Conservation (phyloP, 163 green algal genomes). For the Chloromonas sp. region DNA sequence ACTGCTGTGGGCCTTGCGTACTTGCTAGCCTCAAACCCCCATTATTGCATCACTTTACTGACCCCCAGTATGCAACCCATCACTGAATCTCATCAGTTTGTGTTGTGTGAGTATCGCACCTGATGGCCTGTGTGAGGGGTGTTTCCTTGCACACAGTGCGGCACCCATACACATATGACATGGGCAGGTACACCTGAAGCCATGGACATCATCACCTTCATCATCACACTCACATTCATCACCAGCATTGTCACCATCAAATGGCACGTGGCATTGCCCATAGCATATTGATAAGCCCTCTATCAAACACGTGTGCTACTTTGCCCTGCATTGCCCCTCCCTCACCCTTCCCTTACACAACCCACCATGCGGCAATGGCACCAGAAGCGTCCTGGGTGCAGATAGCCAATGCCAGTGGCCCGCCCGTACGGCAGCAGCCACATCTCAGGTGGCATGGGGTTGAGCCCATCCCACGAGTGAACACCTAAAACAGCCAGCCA, state of each 20-base stretch:
- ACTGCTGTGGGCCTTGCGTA: background rate
- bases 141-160: conserved; percentile 58
- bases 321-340: too few species aligned
- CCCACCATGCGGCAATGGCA: conserved; percentile 96
- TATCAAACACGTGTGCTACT: too few species aligned
- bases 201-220: background rate
- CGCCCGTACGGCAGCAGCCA: conserved; percentile 91
- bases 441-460: conserved; percentile 95
- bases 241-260: background rate
- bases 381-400: conserved; percentile 94
- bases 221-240: background rate
- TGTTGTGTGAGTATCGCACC: conserved; percentile 12
- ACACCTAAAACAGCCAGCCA: conserved; percentile 93
- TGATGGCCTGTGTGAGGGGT: conserved; percentile 57
- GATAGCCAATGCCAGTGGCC: conserved; percentile 72
- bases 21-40: background rate
- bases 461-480: conserved; percentile 92
- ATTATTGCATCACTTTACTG: background rate
- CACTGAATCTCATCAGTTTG: too few species aligned
- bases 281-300: too few species aligned
- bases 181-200: conserved; percentile 93
- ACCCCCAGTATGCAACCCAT: background rate
- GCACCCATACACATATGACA: conserved; percentile 94
- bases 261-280: too few species aligned
- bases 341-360: too few species aligned